Evolutionary conservation across 2,329 filamentous ascomycete genomes (phyloP), one percentile per base, ranked within the genome.

Genomic region (Colletotrichum sp.): DNA sequence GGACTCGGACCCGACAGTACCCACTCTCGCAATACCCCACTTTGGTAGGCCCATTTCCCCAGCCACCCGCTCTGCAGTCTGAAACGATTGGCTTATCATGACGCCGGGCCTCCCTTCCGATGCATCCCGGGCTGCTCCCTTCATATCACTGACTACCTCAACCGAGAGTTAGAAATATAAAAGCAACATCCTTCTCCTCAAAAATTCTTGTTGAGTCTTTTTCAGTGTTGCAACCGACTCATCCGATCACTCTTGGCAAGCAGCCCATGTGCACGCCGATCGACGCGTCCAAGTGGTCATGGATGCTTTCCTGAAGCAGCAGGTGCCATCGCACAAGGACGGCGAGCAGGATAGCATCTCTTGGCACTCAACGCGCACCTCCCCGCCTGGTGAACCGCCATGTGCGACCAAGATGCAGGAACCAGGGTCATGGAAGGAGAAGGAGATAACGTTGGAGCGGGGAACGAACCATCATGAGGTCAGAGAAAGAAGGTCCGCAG

Each of bases 221-320:
- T 32, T 2, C 8, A n/a, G 44, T 6, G 8, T 24, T 6, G 4
- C 28, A 34, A 55, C 32, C 52, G 62, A 67, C 30, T 24, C 39
- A n/a, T 55, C 62, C 60, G 28, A 55, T 22, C 34, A 34, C 22
- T 48, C 28, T 59, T 34, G 59, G 34, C 32, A 34, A 71, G 44
- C 28, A 57, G 8, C 36, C 36, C 28, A 55, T 70, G 59, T 36
- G n/a, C 9, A 32, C n/a, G 30, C 18, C 34, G 34, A 65, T 73
- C 73, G 9, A 59, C 70, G 64, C 44, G 70, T 73, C 70, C 64
- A 68, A 60, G 63, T 68, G 59, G 73, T 48, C 59, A 75, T 75
- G 73, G 64, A 28, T 55, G 36, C 15, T 75, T 75, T 65, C 73
- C 73, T 65, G 73, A 75, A 75, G 73, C 44, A 75, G 73, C 73